Conservation (phyloP, 306 rosid genomes). For the Pueraria montana region DNA sequence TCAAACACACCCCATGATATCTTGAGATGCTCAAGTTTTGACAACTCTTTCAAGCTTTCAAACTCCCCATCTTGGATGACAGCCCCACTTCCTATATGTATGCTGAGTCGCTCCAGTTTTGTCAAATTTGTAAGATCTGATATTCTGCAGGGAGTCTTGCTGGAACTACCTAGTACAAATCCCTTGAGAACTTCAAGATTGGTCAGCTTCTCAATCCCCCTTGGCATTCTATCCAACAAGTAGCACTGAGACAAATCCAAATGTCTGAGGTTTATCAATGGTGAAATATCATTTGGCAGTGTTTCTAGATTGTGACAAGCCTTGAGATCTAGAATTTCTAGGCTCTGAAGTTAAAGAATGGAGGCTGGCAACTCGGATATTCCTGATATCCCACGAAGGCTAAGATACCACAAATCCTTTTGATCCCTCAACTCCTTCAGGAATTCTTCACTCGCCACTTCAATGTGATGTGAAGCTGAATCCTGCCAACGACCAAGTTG, state of each 20-base stretch:
- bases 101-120: neutral
- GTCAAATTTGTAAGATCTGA: neutral
- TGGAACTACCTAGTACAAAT: neutral
- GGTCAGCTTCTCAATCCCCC: slow-evolving; percentile 44
- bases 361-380: neutral
- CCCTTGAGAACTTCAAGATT: neutral
- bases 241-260: no score
- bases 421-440: neutral
- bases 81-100: neutral
- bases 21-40: neutral
- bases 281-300: slow-evolving; percentile 41
- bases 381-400: slow-evolving; percentile 32
- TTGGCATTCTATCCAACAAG: slow-evolving; percentile 56
- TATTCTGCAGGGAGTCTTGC: neutral
- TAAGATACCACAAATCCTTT: no score
- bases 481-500: no score
- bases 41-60: neutral
- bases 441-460: no score
- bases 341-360: neutral
- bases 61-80: neutral
- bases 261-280: slow-evolving; percentile 46
- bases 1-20: neutral
- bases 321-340: slow-evolving; percentile 37
- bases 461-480: no score
- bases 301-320: slow-evolving; percentile 43